A percentile compares a stretch with the other conserved stretches of the same genome.
These are phyloP conservation scores for Erigeron philadelphicus DNA, from an alignment of 140 eudicot species.

Conservation along the genomic window DNA sequence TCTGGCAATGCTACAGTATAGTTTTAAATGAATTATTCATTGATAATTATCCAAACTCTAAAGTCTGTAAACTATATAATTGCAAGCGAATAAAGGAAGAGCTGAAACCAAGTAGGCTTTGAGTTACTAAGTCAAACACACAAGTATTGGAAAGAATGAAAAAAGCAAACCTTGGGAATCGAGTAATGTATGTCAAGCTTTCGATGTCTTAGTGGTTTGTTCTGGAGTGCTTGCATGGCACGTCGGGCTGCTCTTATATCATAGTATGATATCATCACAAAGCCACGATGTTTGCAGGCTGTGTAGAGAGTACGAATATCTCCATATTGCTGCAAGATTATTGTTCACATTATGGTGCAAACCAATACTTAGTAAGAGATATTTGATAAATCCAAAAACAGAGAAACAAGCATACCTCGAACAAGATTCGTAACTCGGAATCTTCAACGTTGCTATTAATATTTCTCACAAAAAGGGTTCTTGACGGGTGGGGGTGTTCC, in stretches of 20 bases:
- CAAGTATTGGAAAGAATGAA: slow-evolving; percentile 7
- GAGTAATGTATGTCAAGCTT: slow-evolving; percentile 88
- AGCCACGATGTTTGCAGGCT: slow-evolving; percentile 89
- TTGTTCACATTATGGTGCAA: slow-evolving; percentile 16
- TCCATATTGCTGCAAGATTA: slow-evolving; percentile 72
- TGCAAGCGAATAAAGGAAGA: neutral
- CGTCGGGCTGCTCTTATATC: slow-evolving; percentile 83
- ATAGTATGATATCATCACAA: slow-evolving; percentile 89
- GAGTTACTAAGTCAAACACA: slow-evolving; percentile 11
- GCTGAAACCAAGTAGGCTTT: neutral
- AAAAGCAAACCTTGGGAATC: slow-evolving; percentile 58
- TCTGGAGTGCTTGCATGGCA: slow-evolving; percentile 89
- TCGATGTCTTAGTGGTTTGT: slow-evolving; percentile 58
- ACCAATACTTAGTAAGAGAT: slow-evolving; percentile 11
- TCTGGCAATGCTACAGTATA: neutral
- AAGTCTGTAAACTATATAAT: neutral
- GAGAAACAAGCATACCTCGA: slow-evolving; percentile 50
- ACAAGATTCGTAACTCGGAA: slow-evolving; percentile 60
- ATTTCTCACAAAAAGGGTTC: slow-evolving; percentile 92
- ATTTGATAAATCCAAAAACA: neutral
- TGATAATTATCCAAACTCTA: neutral
- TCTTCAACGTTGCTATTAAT: slow-evolving; percentile 82
- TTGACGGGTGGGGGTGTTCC: slow-evolving; percentile 73
- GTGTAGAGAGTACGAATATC: slow-evolving; percentile 83
- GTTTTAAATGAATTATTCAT: neutral